phyloP scores from a whole-genome alignment of 2,329 filamentous ascomycete genomes.

The Stromatinia cepivora region DNA sequence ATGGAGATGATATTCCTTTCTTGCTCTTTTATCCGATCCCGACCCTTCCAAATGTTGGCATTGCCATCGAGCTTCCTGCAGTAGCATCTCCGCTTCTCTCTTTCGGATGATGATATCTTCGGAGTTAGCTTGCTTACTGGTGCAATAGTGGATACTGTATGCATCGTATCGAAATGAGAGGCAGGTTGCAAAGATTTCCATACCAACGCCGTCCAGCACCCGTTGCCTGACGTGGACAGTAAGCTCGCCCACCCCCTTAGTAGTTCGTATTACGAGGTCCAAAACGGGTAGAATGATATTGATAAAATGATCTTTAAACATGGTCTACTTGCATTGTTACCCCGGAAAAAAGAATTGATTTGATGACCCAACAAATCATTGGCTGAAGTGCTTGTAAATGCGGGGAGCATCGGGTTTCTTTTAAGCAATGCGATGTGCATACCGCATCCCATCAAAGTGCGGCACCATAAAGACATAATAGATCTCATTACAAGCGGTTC shows the following conservation, averaged over 20 bases:
- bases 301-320: conserved; percentile 5
- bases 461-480: conserved; percentile 28
- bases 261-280: background rate
- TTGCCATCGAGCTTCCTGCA: conserved; percentile 9
- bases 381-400: conserved; percentile 7
- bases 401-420: conserved; percentile 11
- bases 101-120: background rate
- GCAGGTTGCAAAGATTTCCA: background rate
- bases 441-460: conserved; percentile 11
- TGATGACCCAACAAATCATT: background rate
- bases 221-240: conserved; percentile 9
- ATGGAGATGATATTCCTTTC: conserved; percentile 9
- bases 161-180: conserved; percentile 8
- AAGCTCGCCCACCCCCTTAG: conserved; percentile 11
- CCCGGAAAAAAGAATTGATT: background rate
- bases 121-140: background rate
- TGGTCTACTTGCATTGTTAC: background rate
- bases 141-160: background rate
- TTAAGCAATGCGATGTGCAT: conserved; percentile 5
- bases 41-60: background rate
- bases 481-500: conserved; percentile 32
- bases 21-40: conserved; percentile 2
- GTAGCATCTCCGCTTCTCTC: background rate
- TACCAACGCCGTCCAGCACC: background rate
- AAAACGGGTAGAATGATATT: conserved; percentile 5